Percentiles rank a stretch among this genome's conserved stretches.
These are phyloP conservation scores for Thermomucor indicae-seudaticae DNA, from an alignment of 371 early-diverging fungal genomes.

Conservation along the genomic window DNA sequence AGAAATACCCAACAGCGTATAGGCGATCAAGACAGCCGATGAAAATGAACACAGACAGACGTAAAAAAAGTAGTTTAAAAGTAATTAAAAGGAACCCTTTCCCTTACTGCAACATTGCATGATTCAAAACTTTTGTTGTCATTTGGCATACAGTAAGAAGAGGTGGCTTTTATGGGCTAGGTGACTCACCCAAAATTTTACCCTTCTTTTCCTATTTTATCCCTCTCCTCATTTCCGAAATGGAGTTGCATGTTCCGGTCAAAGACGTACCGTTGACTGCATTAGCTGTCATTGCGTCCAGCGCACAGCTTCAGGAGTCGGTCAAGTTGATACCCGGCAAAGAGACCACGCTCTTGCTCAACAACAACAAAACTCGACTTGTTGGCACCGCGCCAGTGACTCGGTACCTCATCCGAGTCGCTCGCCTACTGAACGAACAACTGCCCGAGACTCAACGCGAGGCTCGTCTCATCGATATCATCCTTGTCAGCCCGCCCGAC, in stretches of 20 bases:
- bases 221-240: background rate
- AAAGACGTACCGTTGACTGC: constrained; percentile 20
- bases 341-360: constrained; percentile 13
- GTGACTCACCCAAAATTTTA: no score
- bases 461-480: constrained; percentile 23
- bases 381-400: constrained; percentile 26
- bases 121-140: no score
- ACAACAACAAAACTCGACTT: constrained; percentile 13
- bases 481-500: constrained; percentile 21
- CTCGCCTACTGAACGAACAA: constrained; percentile 23
- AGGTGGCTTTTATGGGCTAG: no score
- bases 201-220: no score
- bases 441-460: constrained; percentile 13
- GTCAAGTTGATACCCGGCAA: constrained; percentile 12
- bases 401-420: constrained; percentile 34
- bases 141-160: no score
- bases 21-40: no score
- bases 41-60: no score
- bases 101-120: no score
- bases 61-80: no score
- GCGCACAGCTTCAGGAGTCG: constrained; percentile 17
- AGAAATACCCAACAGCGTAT: constrained; percentile 31
- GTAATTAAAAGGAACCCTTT: no score
- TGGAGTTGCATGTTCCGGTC: constrained; percentile 13
- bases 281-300: constrained; percentile 10